These are phyloP conservation scores for Pseudohyphozyma bogoriensis DNA, from an alignment of 768 basidiomycete species.

Conservation along the genomic window DNA sequence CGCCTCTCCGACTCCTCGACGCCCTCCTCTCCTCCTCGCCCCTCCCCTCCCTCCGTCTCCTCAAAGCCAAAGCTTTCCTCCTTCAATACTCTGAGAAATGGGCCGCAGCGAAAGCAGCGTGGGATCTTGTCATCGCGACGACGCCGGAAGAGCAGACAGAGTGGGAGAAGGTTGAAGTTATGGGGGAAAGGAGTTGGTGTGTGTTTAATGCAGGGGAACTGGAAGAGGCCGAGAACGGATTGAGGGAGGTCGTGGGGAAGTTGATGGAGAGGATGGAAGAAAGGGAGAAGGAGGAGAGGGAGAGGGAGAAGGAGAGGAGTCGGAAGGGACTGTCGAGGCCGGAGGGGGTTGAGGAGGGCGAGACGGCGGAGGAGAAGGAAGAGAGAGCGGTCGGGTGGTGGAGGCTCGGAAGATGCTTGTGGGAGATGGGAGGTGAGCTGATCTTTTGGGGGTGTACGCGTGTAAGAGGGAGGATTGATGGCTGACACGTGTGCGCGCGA, in stretches of 20 bases:
- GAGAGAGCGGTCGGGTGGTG: constrained; percentile 72
- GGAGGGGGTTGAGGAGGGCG: constrained; percentile 47
- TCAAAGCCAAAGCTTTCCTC: constrained; percentile 69
- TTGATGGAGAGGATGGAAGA: constrained; percentile 12
- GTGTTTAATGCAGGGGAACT: constrained; percentile 44
- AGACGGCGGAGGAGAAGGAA: constrained; percentile 45
- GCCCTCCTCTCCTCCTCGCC: constrained; percentile 48
- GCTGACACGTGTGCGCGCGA: neutral
- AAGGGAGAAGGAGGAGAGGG: constrained; percentile 23
- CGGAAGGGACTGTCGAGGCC: constrained; percentile 39
- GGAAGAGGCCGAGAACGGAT: constrained; percentile 34
- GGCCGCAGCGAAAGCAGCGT: constrained; percentile 55
- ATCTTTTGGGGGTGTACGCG: neutral
- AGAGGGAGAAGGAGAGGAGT: constrained; percentile 19
- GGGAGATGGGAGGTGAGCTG: constrained; percentile 58
- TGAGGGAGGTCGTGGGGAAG: constrained; percentile 16
- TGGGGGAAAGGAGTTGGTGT: constrained; percentile 83
- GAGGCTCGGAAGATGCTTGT: constrained; percentile 67
- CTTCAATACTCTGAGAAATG: constrained; percentile 56
- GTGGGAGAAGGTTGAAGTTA: constrained; percentile 48
- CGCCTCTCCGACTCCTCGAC: constrained; percentile 61
- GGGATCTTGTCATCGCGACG: constrained; percentile 50
- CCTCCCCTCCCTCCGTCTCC: constrained; percentile 36
- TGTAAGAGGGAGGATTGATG: neutral
- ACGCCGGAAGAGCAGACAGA: constrained; percentile 38